Conservation (phyloP, 1,284 basidiomycete species). For the Paramarasmius palmivorus region DNA sequence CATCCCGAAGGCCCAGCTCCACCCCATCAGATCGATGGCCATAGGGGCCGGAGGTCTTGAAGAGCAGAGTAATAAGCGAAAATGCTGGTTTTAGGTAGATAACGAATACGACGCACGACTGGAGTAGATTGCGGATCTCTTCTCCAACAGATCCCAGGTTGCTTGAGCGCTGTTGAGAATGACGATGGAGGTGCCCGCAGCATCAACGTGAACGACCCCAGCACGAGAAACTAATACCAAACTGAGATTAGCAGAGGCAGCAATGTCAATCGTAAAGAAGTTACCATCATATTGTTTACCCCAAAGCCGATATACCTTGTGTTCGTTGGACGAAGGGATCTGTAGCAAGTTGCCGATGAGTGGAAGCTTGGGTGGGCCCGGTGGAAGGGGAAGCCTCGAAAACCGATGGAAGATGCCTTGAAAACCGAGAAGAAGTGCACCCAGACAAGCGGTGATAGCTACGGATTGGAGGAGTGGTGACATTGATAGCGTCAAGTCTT, state of each 20-base stretch:
- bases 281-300: constrained; percentile 16
- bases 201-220: constrained; percentile 9
- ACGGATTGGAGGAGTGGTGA: too few species aligned
- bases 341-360: constrained; percentile 18
- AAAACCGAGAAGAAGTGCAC: too few species aligned
- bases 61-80: neutral
- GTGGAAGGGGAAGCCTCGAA: constrained; percentile 12
- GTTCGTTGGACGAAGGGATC: constrained; percentile 13
- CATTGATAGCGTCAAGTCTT: too few species aligned
- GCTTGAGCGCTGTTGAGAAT: constrained; percentile 4
- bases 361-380: constrained; percentile 14
- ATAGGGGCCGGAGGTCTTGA: constrained; percentile 2
- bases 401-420: too few species aligned
- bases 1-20: constrained; percentile 9
- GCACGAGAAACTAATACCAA: neutral
- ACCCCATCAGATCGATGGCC: constrained; percentile 15
- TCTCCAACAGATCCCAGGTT: constrained; percentile 5
- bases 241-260: neutral
- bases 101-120: too few species aligned
- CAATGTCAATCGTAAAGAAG: neutral
- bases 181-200: constrained; percentile 8
- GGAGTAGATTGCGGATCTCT: constrained; percentile 7
- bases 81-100: too few species aligned
- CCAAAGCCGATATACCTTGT: constrained; percentile 17
- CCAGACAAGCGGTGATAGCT: too few species aligned